A percentile compares a stretch with the other conserved stretches of the same genome.
phyloP scores from a whole-genome alignment of 176 grass and related monocot genomes.

The Avena eriantha region DNA sequence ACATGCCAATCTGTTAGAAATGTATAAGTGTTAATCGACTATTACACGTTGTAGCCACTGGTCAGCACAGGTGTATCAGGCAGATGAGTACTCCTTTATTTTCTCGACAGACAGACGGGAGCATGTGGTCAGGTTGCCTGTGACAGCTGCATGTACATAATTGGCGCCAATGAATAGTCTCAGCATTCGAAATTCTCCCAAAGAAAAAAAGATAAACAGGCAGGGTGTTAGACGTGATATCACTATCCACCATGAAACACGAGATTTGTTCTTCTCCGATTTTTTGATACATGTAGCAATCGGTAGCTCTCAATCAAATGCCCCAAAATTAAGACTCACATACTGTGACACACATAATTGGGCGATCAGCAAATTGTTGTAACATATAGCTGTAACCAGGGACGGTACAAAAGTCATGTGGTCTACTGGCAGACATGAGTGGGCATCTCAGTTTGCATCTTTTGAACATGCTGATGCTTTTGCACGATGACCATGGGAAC shows the following conservation, averaged over 20 bases:
- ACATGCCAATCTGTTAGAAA: background rate
- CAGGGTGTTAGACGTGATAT: background rate
- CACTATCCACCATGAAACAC: background rate
- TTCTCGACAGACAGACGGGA: too few relatives aligned
- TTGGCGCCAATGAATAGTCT: background rate
- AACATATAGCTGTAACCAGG: too few relatives aligned
- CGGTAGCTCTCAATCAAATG: background rate
- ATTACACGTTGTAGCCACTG: background rate
- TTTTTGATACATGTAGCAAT: background rate
- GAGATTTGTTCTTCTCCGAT: background rate
- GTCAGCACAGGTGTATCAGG: background rate
- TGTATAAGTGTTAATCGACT: background rate
- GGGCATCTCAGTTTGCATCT: background rate
- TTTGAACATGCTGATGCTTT: constrained; percentile 14
- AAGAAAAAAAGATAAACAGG: background rate
- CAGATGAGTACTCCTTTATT: too few relatives aligned
- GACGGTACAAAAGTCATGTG: background rate
- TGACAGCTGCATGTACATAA: background rate
- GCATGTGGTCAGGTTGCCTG: background rate
- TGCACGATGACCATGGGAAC: background rate
- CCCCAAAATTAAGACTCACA: background rate
- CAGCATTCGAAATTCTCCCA: background rate
- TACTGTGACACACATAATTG: too few relatives aligned
- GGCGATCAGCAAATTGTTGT: too few relatives aligned
- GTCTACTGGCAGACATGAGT: constrained; percentile 9